Percentiles rank a stretch among this genome's conserved stretches.
Evolutionary conservation across 2,329 filamentous ascomycete genomes (phyloP).

Genomic region (Daldinia eschscholtzii): DNA sequence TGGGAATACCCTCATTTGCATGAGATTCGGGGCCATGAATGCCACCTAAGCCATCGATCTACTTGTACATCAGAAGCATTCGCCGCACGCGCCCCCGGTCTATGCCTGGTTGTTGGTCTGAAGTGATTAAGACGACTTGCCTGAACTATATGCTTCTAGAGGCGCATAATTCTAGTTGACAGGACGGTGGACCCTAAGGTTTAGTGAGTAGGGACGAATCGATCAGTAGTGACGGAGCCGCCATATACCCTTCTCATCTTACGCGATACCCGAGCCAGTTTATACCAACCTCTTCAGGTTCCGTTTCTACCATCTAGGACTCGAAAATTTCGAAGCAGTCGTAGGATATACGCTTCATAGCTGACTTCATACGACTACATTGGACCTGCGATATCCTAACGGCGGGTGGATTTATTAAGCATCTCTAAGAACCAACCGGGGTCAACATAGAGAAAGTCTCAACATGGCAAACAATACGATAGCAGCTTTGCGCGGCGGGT

Average conservation of each 20-base stretch:
- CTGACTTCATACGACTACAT: not conserved
- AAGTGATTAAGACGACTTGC: conserved; percentile 29
- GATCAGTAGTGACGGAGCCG: conserved; percentile 6
- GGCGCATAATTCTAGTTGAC: conserved; percentile 22
- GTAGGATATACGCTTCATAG: conserved; percentile 1
- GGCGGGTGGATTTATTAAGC: not conserved
- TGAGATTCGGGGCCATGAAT: conserved; percentile 44
- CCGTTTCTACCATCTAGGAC: conserved; percentile 5
- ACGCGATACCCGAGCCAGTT: conserved; percentile 16
- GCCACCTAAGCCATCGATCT: conserved; percentile 32
- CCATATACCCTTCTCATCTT: conserved; percentile 24
- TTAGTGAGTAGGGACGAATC: conserved; percentile 22
- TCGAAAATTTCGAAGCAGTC: not conserved
- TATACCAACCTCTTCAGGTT: conserved; percentile 8
- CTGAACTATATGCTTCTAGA: conserved; percentile 18
- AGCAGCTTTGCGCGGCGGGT: conserved; percentile 59
- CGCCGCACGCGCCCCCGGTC: conserved; percentile 19
- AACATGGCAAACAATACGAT: conserved; percentile 40
- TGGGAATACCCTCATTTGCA: conserved; percentile 46
- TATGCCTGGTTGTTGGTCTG: conserved; percentile 20
- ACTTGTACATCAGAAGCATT: conserved; percentile 28
- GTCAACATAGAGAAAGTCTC: conserved; percentile 2
- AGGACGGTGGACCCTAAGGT: conserved; percentile 15
- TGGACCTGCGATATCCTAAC: not conserved
- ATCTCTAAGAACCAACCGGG: not conserved